Evolutionary conservation across 2,329 filamentous ascomycete species (phyloP).

Genomic region (Botrytis tulipae): DNA sequence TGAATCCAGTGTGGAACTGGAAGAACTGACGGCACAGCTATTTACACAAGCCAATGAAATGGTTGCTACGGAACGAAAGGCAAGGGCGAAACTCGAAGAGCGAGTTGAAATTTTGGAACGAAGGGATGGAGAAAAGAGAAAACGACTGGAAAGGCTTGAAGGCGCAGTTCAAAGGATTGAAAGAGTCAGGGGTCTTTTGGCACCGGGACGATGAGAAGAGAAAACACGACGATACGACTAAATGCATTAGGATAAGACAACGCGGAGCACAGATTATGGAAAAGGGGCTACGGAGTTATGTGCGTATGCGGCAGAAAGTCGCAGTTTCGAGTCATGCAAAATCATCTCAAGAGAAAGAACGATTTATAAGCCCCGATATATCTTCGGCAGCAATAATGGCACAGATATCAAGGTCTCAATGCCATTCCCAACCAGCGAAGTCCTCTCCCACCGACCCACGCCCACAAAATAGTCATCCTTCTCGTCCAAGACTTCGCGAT

Average conservation of each 20-base stretch:
- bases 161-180: constrained; percentile 69
- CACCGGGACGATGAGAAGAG: constrained; percentile 31
- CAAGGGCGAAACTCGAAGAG: constrained; percentile 68
- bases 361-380: background rate
- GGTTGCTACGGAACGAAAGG: constrained; percentile 74
- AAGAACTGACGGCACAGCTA: constrained; percentile 71
- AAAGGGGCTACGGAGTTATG: constrained; percentile 28
- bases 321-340: constrained; percentile 4
- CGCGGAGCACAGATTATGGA: constrained; percentile 19
- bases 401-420: background rate
- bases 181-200: constrained; percentile 61
- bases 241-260: constrained; percentile 11
- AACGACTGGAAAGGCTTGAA: constrained; percentile 68
- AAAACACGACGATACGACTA: constrained; percentile 7
- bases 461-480: background rate
- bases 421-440: background rate
- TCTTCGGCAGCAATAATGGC: background rate
- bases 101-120: constrained; percentile 66
- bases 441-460: background rate
- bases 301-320: constrained; percentile 24
- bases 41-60: constrained; percentile 87
- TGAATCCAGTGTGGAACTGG: constrained; percentile 69
- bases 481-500: constrained; percentile 14
- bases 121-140: constrained; percentile 67
- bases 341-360: background rate